Conservation (phyloP, 208 protist genomes). For the Naegleria lovaniensis region DNA sequence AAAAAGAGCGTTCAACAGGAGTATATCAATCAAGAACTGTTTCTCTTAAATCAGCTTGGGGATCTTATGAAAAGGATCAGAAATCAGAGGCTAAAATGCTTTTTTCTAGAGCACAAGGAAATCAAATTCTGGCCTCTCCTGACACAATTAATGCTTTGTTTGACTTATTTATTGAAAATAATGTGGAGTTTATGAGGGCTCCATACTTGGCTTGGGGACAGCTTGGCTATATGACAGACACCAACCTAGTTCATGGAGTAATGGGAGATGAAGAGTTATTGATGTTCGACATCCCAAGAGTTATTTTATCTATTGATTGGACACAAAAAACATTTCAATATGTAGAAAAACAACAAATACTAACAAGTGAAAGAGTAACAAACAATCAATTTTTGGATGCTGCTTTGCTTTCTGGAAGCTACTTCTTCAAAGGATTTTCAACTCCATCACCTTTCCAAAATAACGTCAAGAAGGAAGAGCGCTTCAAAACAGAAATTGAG, state of each 20-base stretch:
- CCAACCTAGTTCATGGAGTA: background rate
- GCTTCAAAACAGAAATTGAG: background rate
- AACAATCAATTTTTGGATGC: background rate
- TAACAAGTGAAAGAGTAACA: background rate
- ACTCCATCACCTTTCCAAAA: background rate
- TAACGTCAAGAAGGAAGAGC: background rate
- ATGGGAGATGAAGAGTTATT: background rate
- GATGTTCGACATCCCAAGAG: background rate
- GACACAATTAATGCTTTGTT: background rate
- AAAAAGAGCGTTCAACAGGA: background rate
- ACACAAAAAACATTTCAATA: background rate
- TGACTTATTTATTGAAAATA: background rate
- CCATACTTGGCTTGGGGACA: conserved; percentile 17
- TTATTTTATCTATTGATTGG: background rate
- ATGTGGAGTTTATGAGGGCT: background rate
- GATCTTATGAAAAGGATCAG: background rate
- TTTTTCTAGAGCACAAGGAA: background rate
- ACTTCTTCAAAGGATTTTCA: background rate
- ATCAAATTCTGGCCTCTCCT: background rate
- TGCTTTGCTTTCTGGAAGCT: background rate
- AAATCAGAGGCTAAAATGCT: background rate
- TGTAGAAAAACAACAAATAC: background rate
- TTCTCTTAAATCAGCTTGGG: background rate
- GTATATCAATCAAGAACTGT: background rate
- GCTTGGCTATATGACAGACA: background rate